Percentiles rank a stretch among this genome's conserved stretches.
Evolutionary conservation across 2,329 filamentous ascomycete genomes (phyloP).

Genomic region (Rhynchosporium secalis): DNA sequence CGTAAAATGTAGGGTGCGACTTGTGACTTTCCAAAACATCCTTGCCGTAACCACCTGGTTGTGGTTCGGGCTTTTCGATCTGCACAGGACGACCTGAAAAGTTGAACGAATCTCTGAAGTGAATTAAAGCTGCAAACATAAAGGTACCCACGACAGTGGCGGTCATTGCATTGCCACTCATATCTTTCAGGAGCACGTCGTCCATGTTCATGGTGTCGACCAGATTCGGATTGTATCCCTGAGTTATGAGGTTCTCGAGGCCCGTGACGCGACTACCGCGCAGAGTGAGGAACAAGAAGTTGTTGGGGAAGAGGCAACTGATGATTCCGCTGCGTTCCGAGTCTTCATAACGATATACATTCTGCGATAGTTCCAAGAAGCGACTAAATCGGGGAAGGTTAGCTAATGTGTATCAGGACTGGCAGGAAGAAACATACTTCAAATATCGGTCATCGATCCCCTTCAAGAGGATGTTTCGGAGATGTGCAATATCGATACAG

Average conservation of each 20-base stretch:
- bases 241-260: conserved; percentile 62
- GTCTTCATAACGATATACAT: conserved; percentile 61
- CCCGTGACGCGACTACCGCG: conserved; percentile 62
- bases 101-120: conserved; percentile 24
- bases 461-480: conserved; percentile 47
- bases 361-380: conserved; percentile 69
- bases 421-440: conserved; percentile 42
- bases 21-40: background rate
- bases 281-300: conserved; percentile 60
- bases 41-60: background rate
- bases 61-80: background rate
- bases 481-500: conserved; percentile 61
- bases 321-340: conserved; percentile 54
- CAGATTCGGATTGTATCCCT: conserved; percentile 65
- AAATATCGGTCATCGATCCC: conserved; percentile 61
- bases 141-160: conserved; percentile 68
- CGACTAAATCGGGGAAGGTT: conserved; percentile 41
- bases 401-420: conserved; percentile 15
- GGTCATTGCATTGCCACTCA: conserved; percentile 81
- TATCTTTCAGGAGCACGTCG: conserved; percentile 61
- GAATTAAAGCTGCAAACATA: conserved; percentile 58
- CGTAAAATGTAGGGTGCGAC: conserved; percentile 14
- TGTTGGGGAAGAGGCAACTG: conserved; percentile 67
- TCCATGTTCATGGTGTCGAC: conserved; percentile 65
- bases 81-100: conserved; percentile 14